Conservation (phyloP, 768 basidiomycete species). For the Paxillus rubicundulus region DNA sequence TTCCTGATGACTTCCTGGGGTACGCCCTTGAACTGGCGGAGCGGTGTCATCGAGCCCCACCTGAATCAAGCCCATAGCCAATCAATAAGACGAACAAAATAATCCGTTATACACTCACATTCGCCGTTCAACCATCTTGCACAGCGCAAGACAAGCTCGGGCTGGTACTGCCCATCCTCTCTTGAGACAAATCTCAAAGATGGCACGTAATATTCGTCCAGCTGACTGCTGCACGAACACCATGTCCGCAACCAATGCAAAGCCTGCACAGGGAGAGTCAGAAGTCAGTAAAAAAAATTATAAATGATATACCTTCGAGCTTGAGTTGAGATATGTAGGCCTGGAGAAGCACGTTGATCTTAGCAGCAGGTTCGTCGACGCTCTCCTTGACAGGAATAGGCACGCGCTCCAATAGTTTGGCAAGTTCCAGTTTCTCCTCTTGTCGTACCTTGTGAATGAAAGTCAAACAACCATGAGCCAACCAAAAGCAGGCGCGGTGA, state of each 20-base stretch:
- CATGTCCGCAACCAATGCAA: conserved; percentile 87
- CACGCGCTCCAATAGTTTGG: conserved; percentile 88
- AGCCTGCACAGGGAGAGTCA: conserved; percentile 42
- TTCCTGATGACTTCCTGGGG: conserved; percentile 83
- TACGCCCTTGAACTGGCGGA: conserved; percentile 92
- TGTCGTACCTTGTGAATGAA: conserved; percentile 54
- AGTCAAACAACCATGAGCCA: not conserved
- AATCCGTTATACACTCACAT: conserved; percentile 48
- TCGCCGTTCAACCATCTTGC: conserved; percentile 91
- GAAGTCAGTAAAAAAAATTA: not conserved
- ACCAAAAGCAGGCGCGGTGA: not conserved
- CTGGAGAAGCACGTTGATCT: conserved; percentile 95
- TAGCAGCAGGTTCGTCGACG: conserved; percentile 94
- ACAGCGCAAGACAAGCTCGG: conserved; percentile 85
- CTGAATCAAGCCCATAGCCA: conserved; percentile 35
- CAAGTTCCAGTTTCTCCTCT: conserved; percentile 83
- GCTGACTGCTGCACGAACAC: conserved; percentile 98
- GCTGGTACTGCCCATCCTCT: conserved; percentile 98
- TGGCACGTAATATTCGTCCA: conserved; percentile 92
- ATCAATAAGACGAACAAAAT: not conserved
- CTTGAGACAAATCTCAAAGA: conserved; percentile 97
- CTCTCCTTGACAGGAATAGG: conserved; percentile 97
- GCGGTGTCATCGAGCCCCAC: conserved; percentile 98
- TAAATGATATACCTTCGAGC: conserved; percentile 60
- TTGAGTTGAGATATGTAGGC: conserved; percentile 93